Evolutionary conservation across 805 yeast species (phyloP), one percentile per base, ranked within the genome.

Genomic region (Candida broadrunensis): DNA sequence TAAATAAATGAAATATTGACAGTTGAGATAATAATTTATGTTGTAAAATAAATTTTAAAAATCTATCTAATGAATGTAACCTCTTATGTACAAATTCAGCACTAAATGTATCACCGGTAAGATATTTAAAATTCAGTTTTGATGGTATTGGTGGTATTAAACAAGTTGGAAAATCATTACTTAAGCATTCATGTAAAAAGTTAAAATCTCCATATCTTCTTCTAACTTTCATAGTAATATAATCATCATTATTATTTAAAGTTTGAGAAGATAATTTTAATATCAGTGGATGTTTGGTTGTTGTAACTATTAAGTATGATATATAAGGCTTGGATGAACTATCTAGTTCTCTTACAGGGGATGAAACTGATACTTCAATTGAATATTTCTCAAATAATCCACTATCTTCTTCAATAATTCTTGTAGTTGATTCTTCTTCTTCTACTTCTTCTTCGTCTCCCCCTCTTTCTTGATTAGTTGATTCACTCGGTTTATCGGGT

Each of bases 121-220:
- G 74, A 62, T 93, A 91, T 59, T 91, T 96, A 51, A 91, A 71
- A 45, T 95, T 78, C 66, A 86, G 87, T 61, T 89, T 90, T 46
- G 91, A 95, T 0, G 99, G 99, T 39, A 91, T 71, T 12, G 98
- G 97, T 1, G 99, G 99, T 0, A 91, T 79, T 12, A 93, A 78
- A 44, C 87, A 73, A 3, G 93, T 85, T 0, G 97, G 96, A 57
- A 72, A 85, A 56, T 90, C 97, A 49, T 80, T 83, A 37, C 73
- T 60, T 39, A 91, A 67, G 42, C 88, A 81, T 45, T 83, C 85
- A 61, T 83, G 86, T 17, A 91, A 72, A 49, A 83, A 80, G 43
- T 84, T 77, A 60, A 91, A 88, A 61, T 93, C 98, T 4, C 91
- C 85, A 61, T 87, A 91, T 38, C 99, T 73, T 51, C 97, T 75